Evolutionary conservation across 805 yeast genomes (phyloP), one percentile per base, ranked within the genome.

Genomic region (Saccharomycopsis sp.): DNA sequence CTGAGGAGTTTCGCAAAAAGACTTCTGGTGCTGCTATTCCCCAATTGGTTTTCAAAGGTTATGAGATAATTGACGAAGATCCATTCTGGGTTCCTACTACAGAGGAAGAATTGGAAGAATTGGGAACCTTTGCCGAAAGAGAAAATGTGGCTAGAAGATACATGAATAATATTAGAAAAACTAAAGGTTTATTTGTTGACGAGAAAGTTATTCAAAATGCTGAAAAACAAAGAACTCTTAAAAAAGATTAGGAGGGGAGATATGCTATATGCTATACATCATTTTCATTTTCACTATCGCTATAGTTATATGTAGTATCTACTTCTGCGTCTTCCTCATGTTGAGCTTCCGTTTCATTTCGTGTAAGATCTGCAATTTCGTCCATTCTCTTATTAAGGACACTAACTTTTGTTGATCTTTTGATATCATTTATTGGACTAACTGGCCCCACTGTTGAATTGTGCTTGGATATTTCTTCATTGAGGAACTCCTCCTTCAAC

Each of bases 71-170:
- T 41, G 95, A 88, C 52, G 75, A 83, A 53, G 97, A 93, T 68
- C 99, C 99, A 37, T 93, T 85, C 70, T 93, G 99, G 99, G 95
- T 93, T 13, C 99, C 99, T 11, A 85, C 93, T 2, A 93, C 98
- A 0, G 97, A 86, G 55, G 97, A 88, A 60, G 98, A 93, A 61
- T 64, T 93, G 38, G 97, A 93, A 60, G 94, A 87, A 47, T 67
- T 86, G 37, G 99, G 99, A 22, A 96, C 86, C 52, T 75, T 76
- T 53, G 95, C 96, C 1, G 98, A 93, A 54, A 75, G 85, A 56
- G 97, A 87, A 56, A 93, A 93, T 57, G 69, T 89, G 51, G 97
- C 97, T 0, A 75, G 94, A 59, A 72, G 72, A 58, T 89, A 90
- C 59, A 84, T 93, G 81, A 87, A 86, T 52, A 66, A 66, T 16